These are phyloP conservation scores for Dentipellis fragilis DNA, from an alignment of 768 basidiomycete species.

Conservation along the genomic window DNA sequence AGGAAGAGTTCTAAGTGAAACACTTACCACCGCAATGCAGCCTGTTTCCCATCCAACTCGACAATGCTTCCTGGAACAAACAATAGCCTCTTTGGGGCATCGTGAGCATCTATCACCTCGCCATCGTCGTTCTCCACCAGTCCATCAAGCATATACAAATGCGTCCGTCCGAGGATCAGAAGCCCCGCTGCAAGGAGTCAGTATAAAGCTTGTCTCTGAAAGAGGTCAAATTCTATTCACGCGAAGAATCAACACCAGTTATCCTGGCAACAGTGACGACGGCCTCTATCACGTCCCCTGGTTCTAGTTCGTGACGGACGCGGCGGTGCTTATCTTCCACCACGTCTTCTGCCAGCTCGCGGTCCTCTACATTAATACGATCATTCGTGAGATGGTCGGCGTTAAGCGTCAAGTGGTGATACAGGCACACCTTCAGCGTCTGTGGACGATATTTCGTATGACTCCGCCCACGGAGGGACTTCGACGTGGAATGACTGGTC, in stretches of 20 bases:
- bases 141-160: conserved; percentile 87
- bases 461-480: conserved; percentile 65
- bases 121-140: conserved; percentile 80
- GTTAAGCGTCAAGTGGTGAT: neutral
- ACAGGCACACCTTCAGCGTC: conserved; percentile 44
- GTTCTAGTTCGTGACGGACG: conserved; percentile 78
- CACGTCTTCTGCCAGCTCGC: conserved; percentile 62
- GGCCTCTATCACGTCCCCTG: conserved; percentile 84
- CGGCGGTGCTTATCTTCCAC: conserved; percentile 83
- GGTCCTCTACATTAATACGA: conserved; percentile 26
- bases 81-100: conserved; percentile 74
- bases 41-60: conserved; percentile 69
- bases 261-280: conserved; percentile 81
- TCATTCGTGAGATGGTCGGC: neutral
- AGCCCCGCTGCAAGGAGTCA: conserved; percentile 52
- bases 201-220: neutral
- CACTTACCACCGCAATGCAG: conserved; percentile 72
- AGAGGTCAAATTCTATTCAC: conserved; percentile 33
- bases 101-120: conserved; percentile 79
- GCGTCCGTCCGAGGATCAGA: conserved; percentile 75
- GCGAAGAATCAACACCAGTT: conserved; percentile 85
- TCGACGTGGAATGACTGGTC: conserved; percentile 43
- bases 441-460: conserved; percentile 56
- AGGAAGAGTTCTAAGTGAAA: neutral
- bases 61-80: conserved; percentile 80